Evolutionary conservation across 768 basidiomycete genomes (phyloP).

Genomic region (Mycena alexandri): DNA sequence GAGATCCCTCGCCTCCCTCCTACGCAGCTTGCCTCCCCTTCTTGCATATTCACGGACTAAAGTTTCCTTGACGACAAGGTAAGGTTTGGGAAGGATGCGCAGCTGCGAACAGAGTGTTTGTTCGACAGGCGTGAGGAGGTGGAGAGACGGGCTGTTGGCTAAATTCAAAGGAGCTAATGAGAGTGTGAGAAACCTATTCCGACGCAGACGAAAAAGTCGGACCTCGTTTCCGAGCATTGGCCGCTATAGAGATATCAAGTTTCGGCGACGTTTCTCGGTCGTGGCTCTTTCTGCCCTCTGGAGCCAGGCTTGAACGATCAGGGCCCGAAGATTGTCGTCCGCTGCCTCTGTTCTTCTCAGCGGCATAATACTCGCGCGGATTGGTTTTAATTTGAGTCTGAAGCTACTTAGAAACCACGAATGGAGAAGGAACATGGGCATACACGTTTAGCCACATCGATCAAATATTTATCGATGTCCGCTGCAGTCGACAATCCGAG

Average conservation of each 20-base stretch:
- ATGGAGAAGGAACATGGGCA: slow-evolving; percentile 41
- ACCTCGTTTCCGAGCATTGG: slow-evolving; percentile 60
- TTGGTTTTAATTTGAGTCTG: slow-evolving; percentile 76
- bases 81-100: slow-evolving; percentile 94
- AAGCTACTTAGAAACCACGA: neutral
- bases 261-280: slow-evolving; percentile 75
- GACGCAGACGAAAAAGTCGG: slow-evolving; percentile 27
- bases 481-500: slow-evolving; percentile 85
- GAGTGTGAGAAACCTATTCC: slow-evolving; percentile 7
- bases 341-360: slow-evolving; percentile 52
- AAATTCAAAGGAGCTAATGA: slow-evolving; percentile 79
- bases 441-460: slow-evolving; percentile 80
- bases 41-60: slow-evolving; percentile 94
- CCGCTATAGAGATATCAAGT: slow-evolving; percentile 51
- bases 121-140: slow-evolving; percentile 90
- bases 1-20: slow-evolving; percentile 89
- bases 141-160: slow-evolving; percentile 89
- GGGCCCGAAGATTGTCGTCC: slow-evolving; percentile 67
- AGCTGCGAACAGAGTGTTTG: slow-evolving; percentile 89
- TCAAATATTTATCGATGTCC: slow-evolving; percentile 94
- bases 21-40: slow-evolving; percentile 87
- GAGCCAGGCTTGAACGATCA: slow-evolving; percentile 60
- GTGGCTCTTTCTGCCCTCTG: slow-evolving; percentile 67
- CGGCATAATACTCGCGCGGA: slow-evolving; percentile 66
- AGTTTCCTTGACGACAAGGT: slow-evolving; percentile 95